phyloP scores from a whole-genome alignment of 495 filamentous ascomycete genomes.

The Lasiosphaeria miniovina region DNA sequence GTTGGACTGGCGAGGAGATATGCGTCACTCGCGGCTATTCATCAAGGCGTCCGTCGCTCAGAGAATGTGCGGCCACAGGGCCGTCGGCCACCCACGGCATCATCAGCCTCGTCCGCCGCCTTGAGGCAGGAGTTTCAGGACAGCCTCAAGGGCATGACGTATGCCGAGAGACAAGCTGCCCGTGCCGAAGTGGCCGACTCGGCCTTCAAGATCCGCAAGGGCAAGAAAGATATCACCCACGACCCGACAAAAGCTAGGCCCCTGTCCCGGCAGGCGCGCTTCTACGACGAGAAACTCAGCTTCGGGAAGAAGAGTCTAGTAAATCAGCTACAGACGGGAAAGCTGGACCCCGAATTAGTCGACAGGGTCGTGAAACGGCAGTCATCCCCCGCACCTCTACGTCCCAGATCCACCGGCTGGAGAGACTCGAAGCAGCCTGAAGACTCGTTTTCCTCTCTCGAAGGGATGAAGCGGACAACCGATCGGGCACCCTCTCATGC shows the following conservation, averaged over 20 bases:
- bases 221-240: constrained; percentile 46
- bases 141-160: constrained; percentile 20
- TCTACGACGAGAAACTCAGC: constrained; percentile 35
- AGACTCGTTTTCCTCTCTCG: neutral
- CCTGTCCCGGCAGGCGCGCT: constrained; percentile 39
- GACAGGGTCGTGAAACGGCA: constrained; percentile 1
- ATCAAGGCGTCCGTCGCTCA: constrained; percentile 25
- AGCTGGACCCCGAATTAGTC: constrained; percentile 20
- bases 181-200: constrained; percentile 21
- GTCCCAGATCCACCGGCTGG: neutral
- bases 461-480: neutral
- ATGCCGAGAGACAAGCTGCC: constrained; percentile 25
- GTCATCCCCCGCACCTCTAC: neutral
- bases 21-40: constrained; percentile 31
- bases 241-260: constrained; percentile 28
- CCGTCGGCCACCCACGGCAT: too few species aligned
- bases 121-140: constrained; percentile 1
- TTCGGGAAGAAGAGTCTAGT: constrained; percentile 50
- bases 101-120: too few species aligned
- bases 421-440: neutral
- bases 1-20: constrained; percentile 9
- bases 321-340: constrained; percentile 36
- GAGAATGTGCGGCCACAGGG: constrained; percentile 21
- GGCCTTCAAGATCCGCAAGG: constrained; percentile 38
- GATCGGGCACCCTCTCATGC: neutral